phyloP scores from a whole-genome alignment of 225 moss, liverwort and hornwort species.

The Marchantia polymorpha region DNA sequence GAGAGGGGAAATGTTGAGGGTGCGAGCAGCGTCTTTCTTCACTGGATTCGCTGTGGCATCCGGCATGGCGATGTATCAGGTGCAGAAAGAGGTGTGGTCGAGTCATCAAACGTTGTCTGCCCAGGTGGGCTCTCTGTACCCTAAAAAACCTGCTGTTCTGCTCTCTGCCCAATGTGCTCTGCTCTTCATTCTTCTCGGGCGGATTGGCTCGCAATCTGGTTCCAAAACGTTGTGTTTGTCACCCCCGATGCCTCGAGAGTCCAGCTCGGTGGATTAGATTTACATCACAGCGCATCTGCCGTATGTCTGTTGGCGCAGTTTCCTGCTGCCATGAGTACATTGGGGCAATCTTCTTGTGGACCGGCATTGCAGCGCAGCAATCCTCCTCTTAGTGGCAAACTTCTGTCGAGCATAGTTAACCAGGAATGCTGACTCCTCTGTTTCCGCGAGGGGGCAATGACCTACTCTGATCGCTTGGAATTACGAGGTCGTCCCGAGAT shows the following conservation, averaged over 20 bases:
- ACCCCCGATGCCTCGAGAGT: background rate
- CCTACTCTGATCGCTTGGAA: background rate
- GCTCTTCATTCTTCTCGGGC: too few relatives aligned
- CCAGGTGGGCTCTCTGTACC: slow-evolving; percentile 47
- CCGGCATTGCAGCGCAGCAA: background rate
- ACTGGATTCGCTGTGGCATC: slow-evolving; percentile 79
- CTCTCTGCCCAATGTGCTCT: background rate
- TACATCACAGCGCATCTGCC: background rate
- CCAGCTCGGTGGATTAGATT: slow-evolving; percentile 1
- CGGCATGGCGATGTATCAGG: slow-evolving; percentile 83
- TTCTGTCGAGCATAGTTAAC: too few relatives aligned
- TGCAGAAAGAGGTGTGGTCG: slow-evolving; percentile 92
- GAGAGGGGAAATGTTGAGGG: slow-evolving; percentile 62
- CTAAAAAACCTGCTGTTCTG: background rate
- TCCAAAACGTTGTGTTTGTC: background rate
- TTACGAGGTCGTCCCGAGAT: background rate
- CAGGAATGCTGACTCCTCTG: too few relatives aligned
- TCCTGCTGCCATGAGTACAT: background rate
- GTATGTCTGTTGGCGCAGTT: background rate
- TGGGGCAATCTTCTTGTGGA: background rate
- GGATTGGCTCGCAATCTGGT: background rate
- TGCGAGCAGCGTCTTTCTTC: slow-evolving; percentile 70
- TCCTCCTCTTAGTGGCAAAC: too few relatives aligned
- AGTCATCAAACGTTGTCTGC: slow-evolving; percentile 82
- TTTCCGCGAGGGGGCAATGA: background rate